Percentiles rank a stretch among this genome's conserved stretches.
Conservation (phyloP, 75 land plant genomes). For the Picea glauca region DNA sequence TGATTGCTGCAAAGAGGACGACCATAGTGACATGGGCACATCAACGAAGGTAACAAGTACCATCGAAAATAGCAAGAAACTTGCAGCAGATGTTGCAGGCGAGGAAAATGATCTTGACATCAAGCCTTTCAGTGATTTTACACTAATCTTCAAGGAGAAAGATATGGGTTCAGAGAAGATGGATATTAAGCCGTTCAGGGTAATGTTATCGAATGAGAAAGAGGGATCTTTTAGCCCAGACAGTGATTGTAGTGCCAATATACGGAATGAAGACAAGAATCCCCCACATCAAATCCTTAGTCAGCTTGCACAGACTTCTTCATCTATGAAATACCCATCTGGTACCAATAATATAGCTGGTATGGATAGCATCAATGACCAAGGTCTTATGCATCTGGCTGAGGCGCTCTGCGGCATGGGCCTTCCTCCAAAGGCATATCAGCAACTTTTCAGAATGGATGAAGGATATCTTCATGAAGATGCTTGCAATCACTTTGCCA, state of each 20-base stretch:
- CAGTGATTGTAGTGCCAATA: neutral
- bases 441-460: conserved; percentile 9
- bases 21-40: neutral
- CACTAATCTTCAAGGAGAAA: neutral
- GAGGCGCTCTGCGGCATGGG: conserved; percentile 8
- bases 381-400: conserved; percentile 7
- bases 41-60: conserved; percentile 7
- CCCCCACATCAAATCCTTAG: conserved; percentile 6
- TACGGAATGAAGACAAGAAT: conserved; percentile 1
- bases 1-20: conserved; percentile 7
- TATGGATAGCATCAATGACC: conserved; percentile 5
- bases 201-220: conserved; percentile 6
- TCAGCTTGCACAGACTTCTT: conserved; percentile 10
- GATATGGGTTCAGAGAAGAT: conserved; percentile 5
- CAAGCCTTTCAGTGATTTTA: conserved; percentile 7
- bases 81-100: neutral
- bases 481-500: conserved; percentile 4
- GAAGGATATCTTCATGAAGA: conserved; percentile 8
- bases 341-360: neutral
- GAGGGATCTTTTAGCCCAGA: conserved; percentile 8
- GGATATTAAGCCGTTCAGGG: conserved; percentile 5
- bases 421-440: conserved; percentile 6
- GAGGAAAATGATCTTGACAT: conserved; percentile 6
- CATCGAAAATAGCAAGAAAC: neutral
- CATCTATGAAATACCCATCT: conserved; percentile 9